phyloP scores from a whole-genome alignment of 1,284 basidiomycete species.

The Heliocybe sulcata region DNA sequence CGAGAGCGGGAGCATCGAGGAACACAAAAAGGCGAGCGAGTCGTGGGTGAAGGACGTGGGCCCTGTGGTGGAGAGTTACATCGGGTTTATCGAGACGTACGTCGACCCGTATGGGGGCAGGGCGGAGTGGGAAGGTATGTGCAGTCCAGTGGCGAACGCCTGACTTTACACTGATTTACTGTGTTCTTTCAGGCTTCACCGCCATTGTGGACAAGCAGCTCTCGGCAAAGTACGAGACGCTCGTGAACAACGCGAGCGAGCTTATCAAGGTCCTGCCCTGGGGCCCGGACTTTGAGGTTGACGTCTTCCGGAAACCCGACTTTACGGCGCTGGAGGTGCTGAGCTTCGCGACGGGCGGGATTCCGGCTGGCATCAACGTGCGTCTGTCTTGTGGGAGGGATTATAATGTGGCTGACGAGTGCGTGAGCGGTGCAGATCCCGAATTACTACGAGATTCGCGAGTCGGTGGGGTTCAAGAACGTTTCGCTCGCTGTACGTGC shows the following conservation, averaged over 20 bases:
- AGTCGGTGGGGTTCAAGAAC: slow-evolving; percentile 78
- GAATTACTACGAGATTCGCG: slow-evolving; percentile 79
- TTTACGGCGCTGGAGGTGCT: slow-evolving; percentile 80
- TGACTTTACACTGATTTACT: no score
- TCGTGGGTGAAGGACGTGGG: slow-evolving; percentile 84
- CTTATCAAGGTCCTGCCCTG: slow-evolving; percentile 78
- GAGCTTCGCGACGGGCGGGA: slow-evolving; percentile 77
- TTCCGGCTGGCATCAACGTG: slow-evolving; percentile 80
- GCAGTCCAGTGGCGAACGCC: no score
- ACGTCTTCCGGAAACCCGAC: slow-evolving; percentile 78
- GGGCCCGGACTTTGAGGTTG: slow-evolving; percentile 79
- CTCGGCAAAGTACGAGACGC: slow-evolving; percentile 71
- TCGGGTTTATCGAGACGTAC: slow-evolving; percentile 66
- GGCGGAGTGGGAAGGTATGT: slow-evolving; percentile 79
- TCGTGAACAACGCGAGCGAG: slow-evolving; percentile 69
- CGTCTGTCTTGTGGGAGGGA: not conserved
- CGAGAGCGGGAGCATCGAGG: slow-evolving; percentile 67
- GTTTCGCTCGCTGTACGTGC: slow-evolving; percentile 62
- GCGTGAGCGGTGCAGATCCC: slow-evolving; percentile 14
- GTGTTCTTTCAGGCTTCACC: slow-evolving; percentile 57
- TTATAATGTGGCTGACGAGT: not conserved
- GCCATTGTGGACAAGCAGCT: slow-evolving; percentile 81
- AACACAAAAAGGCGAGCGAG: slow-evolving; percentile 68
- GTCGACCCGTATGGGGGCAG: slow-evolving; percentile 80
- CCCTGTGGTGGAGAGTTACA: slow-evolving; percentile 82